Conservation (phyloP, 352 stramenopile species). For the Globisporangium parvum region DNA sequence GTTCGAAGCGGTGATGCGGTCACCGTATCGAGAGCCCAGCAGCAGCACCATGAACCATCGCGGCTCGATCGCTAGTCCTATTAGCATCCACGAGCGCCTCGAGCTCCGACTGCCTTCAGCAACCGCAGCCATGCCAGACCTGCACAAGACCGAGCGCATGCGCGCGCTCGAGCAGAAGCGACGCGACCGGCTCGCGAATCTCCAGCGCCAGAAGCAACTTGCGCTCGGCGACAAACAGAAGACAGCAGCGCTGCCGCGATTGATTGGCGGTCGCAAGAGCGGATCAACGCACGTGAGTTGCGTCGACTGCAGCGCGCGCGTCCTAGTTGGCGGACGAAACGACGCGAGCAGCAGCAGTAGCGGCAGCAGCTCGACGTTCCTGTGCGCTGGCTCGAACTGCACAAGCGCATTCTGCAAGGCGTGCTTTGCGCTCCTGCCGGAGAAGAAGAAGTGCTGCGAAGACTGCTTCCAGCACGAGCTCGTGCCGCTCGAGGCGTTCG, state of each 20-base stretch:
- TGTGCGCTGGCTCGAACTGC: constrained; percentile 53
- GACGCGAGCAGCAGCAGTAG: neutral
- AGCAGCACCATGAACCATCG: neutral
- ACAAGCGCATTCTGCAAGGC: constrained; percentile 48
- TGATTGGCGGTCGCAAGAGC: constrained; percentile 74
- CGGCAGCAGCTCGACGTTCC: constrained; percentile 5
- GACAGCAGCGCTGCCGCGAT: constrained; percentile 36
- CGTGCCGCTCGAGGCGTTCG: constrained; percentile 33
- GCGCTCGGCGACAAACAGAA: constrained; percentile 52
- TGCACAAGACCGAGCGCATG: constrained; percentile 55
- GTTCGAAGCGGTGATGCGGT: neutral
- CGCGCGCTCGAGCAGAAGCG: constrained; percentile 59
- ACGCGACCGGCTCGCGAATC: constrained; percentile 21
- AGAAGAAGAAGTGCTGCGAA: constrained; percentile 56
- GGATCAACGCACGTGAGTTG: constrained; percentile 50
- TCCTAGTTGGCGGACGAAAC: constrained; percentile 30
- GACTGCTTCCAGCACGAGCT: constrained; percentile 71
- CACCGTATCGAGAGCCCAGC: too few relatives aligned
- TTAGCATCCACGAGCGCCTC: neutral
- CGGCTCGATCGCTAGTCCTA: neutral
- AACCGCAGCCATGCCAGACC: neutral
- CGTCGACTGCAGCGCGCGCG: constrained; percentile 39
- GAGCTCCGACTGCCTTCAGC: neutral
- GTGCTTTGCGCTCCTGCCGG: constrained; percentile 43
- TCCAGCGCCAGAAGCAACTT: constrained; percentile 57